phyloP scores from a whole-genome alignment of 257 asterid species.

The Plantago elongata region DNA sequence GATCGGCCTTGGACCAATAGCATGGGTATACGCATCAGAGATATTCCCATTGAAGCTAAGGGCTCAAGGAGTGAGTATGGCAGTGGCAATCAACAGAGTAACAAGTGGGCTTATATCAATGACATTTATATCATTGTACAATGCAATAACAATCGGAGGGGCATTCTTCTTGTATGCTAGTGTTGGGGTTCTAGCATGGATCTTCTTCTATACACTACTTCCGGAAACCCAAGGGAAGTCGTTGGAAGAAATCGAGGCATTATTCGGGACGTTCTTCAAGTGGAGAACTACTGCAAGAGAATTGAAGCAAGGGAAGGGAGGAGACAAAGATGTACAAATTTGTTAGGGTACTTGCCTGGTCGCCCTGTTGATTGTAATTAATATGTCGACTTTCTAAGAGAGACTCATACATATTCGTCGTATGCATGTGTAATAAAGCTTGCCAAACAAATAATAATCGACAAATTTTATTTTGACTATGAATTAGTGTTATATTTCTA shows the following conservation, averaged over 20 bases:
- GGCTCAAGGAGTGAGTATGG: slow-evolving; percentile 3
- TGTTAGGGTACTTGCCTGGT: too few species aligned
- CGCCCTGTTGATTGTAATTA: too few species aligned
- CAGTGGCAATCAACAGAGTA: neutral
- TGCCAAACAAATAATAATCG: too few species aligned
- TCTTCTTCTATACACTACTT: slow-evolving; percentile 3
- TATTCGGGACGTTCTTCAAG: slow-evolving; percentile 10
- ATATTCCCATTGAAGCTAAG: neutral
- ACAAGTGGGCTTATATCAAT: slow-evolving; percentile 8
- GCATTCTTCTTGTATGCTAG: slow-evolving; percentile 9
- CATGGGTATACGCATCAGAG: slow-evolving; percentile 9
- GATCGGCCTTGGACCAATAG: slow-evolving; percentile 7
- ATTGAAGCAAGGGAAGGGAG: too few species aligned
- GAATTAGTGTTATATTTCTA: too few species aligned
- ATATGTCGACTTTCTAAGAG: too few species aligned
- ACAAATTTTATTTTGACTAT: too few species aligned
- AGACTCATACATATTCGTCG: too few species aligned
- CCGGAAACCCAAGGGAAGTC: slow-evolving; percentile 13
- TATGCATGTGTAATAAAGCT: too few species aligned
- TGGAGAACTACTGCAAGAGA: slow-evolving; percentile 2
- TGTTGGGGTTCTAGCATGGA: neutral
- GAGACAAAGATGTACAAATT: too few species aligned
- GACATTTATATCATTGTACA: slow-evolving; percentile 4
- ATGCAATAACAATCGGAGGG: slow-evolving; percentile 7
- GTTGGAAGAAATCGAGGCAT: slow-evolving; percentile 8